Evolutionary conservation across 129 eudicot species (phyloP), one percentile per base, ranked within the genome.

Genomic region (Solidago caesia): DNA sequence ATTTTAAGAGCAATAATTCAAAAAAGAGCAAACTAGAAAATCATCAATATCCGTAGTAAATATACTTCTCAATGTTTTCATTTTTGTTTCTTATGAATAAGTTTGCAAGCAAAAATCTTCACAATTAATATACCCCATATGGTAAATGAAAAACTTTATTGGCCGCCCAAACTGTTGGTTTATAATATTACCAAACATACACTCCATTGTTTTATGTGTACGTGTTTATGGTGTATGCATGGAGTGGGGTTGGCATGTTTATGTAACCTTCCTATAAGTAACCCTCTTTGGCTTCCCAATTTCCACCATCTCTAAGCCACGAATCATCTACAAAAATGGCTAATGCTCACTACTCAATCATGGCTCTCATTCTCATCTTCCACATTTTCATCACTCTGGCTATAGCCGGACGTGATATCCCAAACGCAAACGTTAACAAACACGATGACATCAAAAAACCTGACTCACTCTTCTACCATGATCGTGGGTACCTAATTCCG

Each of bases 401-500:
- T 1, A 7, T 56, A 10, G 61, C 71, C 0, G 84, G 66, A 5
- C 88, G 82, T 13, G 78, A 79, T 55, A 57, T 77, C 44, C 80
- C 86, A 1, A 55, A 61, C 10, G 15, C 15, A 5, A 60, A 51
- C 67, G 12, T 77, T 55, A 59, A 82, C 5, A 72, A 26, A 2
- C 26, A 53, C 5, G 79, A 75, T 1, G 79, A 61, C 58, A n/a
- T 25, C 48, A 84, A 79, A 47, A 75, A 82, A 2, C 89, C 89
- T 0, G 76, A 84, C 43, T 62, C 63, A 5, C 65, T 85, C 44
- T 27, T 71, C 49, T 14, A 52, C 8, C 44, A 67, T 60, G 96
- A 89, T 44, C 81, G 91, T 12, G 84, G 82, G 3, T 85, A 86
- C 70, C 84, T 80, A 4, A 63, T 87, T 66, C 96, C 89, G 0